A percentile compares a stretch with the other conserved stretches of the same genome.
phyloP scores from a whole-genome alignment of 2,329 filamentous ascomycete species.

The Colletotrichum australisinense region DNA sequence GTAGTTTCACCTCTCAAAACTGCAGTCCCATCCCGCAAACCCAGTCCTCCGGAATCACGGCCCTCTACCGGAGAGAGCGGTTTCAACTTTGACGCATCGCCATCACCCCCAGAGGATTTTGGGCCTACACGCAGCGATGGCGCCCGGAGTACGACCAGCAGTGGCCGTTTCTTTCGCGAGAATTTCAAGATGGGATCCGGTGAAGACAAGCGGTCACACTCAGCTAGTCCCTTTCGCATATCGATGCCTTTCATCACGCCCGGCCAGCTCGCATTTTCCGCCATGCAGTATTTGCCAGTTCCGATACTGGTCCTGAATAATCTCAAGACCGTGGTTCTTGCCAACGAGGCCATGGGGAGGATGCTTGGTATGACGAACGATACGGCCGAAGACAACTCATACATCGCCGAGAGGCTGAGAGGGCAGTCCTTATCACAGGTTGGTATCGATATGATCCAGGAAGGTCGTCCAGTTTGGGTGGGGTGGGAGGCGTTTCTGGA shows the following conservation, averaged over 20 bases:
- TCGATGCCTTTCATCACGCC: constrained; percentile 61
- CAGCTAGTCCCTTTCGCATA: constrained; percentile 49
- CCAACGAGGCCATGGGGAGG: constrained; percentile 80
- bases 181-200: constrained; percentile 36
- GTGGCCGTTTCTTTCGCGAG: constrained; percentile 50
- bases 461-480: constrained; percentile 71
- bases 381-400: constrained; percentile 49
- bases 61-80: constrained; percentile 18
- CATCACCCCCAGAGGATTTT: not conserved
- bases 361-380: constrained; percentile 70
- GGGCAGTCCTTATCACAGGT: constrained; percentile 77
- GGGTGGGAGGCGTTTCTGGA: constrained; percentile 70
- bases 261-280: constrained; percentile 71
- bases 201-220: constrained; percentile 46
- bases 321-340: constrained; percentile 76
- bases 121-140: constrained; percentile 16
- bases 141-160: constrained; percentile 21
- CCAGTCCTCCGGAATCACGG: not conserved
- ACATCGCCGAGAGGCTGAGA: constrained; percentile 68
- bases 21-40: not conserved
- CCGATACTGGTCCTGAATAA: constrained; percentile 77
- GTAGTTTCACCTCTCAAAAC: constrained; percentile 8
- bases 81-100: constrained; percentile 20
- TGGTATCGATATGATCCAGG: constrained; percentile 78
- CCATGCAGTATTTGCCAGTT: constrained; percentile 80